Base-by-base conservation (phyloP, 148 eudicot species). In the Rhododendron simsii region DNA sequence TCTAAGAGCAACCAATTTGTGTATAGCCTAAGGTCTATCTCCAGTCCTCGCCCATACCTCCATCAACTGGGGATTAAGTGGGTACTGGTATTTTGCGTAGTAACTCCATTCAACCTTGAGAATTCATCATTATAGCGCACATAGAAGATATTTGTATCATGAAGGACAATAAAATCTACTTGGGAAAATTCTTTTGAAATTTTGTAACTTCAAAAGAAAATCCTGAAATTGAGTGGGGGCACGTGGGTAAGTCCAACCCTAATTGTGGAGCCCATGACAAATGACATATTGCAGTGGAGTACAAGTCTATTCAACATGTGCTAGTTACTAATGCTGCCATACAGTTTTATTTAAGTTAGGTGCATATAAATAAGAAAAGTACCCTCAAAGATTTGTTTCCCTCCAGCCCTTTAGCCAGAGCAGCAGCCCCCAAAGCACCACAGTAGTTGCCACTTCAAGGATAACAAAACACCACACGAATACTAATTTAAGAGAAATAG, bases 371-470 rank as follows among this genome's bases (percentile, higher is more conserved):
- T 71, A 50, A 57, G 87, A 88, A 23, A 90, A 79, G 81, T 94
- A 97, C 99, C 94, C 93, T 93, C 86, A 97, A 59, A 77, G 98
- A 94, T 91, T 93, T 95, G 92, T 95, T 95, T 80, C 93, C 92
- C 91, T 95, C 95, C 37, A 97, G 91, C 75, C 98, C 99, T 92
- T 93, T 95, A 65, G 98, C 99, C 81, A 97, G 88, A 83, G 94
- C 91, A 90, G 93, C 91, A 85, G 92, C 95, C 81, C 99, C 99
- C 90, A 97, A 85, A 41, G 96, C 88, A 87, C 99, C 99, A 51
- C 98, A 98, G 86, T 97, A 97, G 86, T 97, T 97, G 59, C 98
- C 99, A 88, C 99, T 97, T 84, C 26, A 90, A 85, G 47, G 85
- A 63, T 82, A 88, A 65, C 21, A 76, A 44, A 87, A 5, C 23